These are phyloP conservation scores for Phytophthora lateralis DNA, from an alignment of 352 stramenopile genomes.

Conservation along the genomic window DNA sequence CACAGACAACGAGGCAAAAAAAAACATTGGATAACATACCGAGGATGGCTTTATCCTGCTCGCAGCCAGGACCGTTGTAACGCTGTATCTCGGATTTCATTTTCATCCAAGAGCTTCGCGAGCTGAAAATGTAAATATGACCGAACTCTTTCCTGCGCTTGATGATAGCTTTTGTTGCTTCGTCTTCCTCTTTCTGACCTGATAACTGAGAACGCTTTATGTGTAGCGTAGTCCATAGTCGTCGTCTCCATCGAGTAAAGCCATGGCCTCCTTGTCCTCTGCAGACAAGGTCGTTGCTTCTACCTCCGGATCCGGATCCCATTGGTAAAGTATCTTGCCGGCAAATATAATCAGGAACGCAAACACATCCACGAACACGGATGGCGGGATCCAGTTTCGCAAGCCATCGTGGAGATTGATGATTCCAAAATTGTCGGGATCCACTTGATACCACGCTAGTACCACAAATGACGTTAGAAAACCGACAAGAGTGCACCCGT, in stretches of 20 bases:
- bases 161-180: slow-evolving; percentile 22
- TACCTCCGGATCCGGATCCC: slow-evolving; percentile 77
- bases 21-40: slow-evolving; percentile 12
- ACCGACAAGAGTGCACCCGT: slow-evolving; percentile 69
- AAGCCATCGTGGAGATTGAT: slow-evolving; percentile 62
- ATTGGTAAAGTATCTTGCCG: slow-evolving; percentile 81
- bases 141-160: slow-evolving; percentile 19
- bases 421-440: slow-evolving; percentile 66
- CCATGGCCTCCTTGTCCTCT: slow-evolving; percentile 85
- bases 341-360: slow-evolving; percentile 70
- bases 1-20: slow-evolving; percentile 3
- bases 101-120: slow-evolving; percentile 12
- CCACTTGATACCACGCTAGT: slow-evolving; percentile 80
- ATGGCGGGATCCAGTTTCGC: slow-evolving; percentile 74
- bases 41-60: slow-evolving; percentile 7
- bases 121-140: slow-evolving; percentile 32
- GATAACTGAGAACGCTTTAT: slow-evolving; percentile 35
- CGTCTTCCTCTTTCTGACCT: slow-evolving; percentile 19
- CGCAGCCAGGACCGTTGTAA: slow-evolving; percentile 8
- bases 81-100: slow-evolving; percentile 20
- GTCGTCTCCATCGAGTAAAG: slow-evolving; percentile 67
- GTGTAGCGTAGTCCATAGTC: slow-evolving; percentile 82
- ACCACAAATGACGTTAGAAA: slow-evolving; percentile 78
- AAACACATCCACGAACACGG: slow-evolving; percentile 73
- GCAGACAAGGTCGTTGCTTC: slow-evolving; percentile 83